Base-by-base conservation (phyloP, 495 filamentous ascomycete species). In the Penicillium lividum region DNA sequence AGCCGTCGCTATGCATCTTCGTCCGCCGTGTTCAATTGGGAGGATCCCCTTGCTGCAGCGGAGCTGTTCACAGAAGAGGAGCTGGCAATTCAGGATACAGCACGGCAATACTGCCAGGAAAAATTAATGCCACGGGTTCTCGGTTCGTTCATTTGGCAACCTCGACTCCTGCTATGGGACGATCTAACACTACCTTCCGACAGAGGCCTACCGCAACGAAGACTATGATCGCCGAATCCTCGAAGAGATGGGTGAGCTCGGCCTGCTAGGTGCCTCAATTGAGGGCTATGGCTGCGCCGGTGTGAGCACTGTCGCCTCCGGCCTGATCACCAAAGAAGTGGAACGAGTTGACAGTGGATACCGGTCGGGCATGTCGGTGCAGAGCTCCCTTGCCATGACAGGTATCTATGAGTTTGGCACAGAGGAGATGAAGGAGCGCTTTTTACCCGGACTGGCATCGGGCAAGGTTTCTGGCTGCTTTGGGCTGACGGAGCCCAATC, bases 331-430 rank as follows among this genome's bases (percentile, higher is more conserved):
- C 22, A 86, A 94, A 67, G 94, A 94, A 61, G 95, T 98, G 10
- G 94, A 98, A 77, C 84, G 94, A 46, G 92, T 98, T 40, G 94
- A 98, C 69, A 93, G 89, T 48, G 94, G 94, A 40, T 98, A 98
- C 72, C 86, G 94, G 13, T 96, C 91, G 46, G 93, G 90, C 54
- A 97, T 97, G 89, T 95, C 90, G 15, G 94, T 98, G 10, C 94
- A 98, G 73, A 92, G 89, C 59, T 95, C 93, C 3, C 78, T 98
- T 47, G 91, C 89, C 22, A 98, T 98, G 95, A 93, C 92, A 15
- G 90, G 88, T n/a, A 98, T 98, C 68, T 81, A 95, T 66, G 91
- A 98, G 60, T 96, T 94, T 69, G 94, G 93, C 3, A 88, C 91
- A 28, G 70, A 84, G 60, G 94, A 98, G 78, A 86, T 89, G 66